A percentile compares a stretch with the other conserved stretches of the same genome.
Evolutionary conservation across 179 eudicot genomes (phyloP).

Genomic region (Amaranthus tricolor): DNA sequence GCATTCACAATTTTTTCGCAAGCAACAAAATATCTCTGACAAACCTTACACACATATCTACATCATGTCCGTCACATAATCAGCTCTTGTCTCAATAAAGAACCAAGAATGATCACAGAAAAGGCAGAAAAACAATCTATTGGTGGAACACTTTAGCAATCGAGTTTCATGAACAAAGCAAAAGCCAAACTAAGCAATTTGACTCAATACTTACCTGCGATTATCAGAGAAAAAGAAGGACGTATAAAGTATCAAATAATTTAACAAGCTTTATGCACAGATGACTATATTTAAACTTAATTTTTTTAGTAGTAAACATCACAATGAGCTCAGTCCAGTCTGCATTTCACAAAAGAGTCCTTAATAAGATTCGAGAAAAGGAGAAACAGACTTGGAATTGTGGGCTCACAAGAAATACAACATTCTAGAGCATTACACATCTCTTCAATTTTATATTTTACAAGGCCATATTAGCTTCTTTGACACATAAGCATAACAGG

Average conservation of each 20-base stretch:
- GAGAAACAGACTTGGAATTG: not conserved
- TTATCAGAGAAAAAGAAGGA: not conserved
- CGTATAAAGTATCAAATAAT: not conserved
- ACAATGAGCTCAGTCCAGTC: not conserved
- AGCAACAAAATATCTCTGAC: not conserved
- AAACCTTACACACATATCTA: not conserved
- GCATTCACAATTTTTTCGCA: too few species aligned
- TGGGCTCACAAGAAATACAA: not conserved
- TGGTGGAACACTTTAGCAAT: not conserved
- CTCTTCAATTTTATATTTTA: not conserved
- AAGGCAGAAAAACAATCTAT: not conserved
- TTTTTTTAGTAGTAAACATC: not conserved
- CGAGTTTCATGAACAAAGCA: not conserved
- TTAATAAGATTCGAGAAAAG: not conserved
- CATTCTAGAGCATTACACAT: too few species aligned
- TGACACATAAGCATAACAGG: not conserved
- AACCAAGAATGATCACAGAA: not conserved
- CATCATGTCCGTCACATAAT: not conserved
- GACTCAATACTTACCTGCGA: not conserved
- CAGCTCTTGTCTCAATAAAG: not conserved
- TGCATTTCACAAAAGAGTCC: too few species aligned
- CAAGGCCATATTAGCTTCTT: not conserved
- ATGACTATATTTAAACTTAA: not conserved
- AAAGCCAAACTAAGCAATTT: not conserved
- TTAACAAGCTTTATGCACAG: not conserved